Evolutionary conservation across 495 filamentous ascomycete genomes (phyloP), one percentile per base, ranked within the genome.

Genomic region (Sabuloglossum arenarium): DNA sequence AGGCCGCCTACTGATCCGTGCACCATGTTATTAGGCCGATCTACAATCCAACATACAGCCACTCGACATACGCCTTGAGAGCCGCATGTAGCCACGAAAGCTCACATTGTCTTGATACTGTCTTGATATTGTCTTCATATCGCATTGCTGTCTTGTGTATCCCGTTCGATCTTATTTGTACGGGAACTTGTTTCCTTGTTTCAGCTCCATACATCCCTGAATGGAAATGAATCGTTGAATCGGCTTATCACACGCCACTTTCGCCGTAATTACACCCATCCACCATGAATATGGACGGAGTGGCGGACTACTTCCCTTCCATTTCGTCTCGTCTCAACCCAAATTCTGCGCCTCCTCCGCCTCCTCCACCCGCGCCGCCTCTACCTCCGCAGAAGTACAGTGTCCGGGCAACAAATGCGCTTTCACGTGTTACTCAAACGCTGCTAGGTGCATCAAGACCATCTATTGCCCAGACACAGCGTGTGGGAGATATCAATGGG

Each of bases 351-450:
- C 61, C 57, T 59, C 62, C 58, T 63, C 71, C 70, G 25, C 69
- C 72, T 42, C 70, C 73, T 54, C 78, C 78, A 14, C 73, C 74
- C 29, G 69, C 76, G 54, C 71, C 73, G 49, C 71, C 71, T 42
- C 69, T 72, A 52, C 71, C 72, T 60, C 71, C 70, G 29, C 68
- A 71, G 54, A 73, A 68, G 63, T 73, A 77, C 65, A 71, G 67
- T 32, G 68, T 69, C 60, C 68, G 71, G 56, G 74, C 75, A 50
- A 72, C 71, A 58, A 77, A 70, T 65, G 75, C 76, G 58, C 65
- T 80, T 46, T 72, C 75, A 53, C 70, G 77, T 56, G 73, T 81
- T 55, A 74, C 77, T 50, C 76, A 77, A 59, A 75, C 75, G 9
- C 76, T 79, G 62, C 70, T 75, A 53, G 74, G 75, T 34, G 71